Evolutionary conservation across 176 grass and related monocot species (phyloP).

Genomic region (Musa troglodytarum): DNA sequence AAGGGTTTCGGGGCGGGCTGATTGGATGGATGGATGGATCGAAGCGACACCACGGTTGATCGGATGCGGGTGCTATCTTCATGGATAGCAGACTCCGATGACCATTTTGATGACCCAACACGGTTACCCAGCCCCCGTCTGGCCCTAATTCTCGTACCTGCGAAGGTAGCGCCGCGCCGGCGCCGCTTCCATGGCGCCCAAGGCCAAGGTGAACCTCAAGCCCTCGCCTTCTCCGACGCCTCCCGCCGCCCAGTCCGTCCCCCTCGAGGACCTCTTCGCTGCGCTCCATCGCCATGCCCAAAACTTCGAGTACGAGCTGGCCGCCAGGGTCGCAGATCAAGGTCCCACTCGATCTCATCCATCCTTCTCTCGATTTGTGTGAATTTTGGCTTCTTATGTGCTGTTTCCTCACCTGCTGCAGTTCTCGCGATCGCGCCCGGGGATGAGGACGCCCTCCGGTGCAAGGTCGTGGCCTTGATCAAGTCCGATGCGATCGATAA

Average conservation of each 20-base stretch:
- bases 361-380: not conserved
- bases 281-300: slow-evolving; percentile 51
- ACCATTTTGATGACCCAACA: no score
- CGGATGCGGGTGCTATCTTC: no score
- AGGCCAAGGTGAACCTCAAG: slow-evolving; percentile 43
- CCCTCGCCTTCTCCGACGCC: slow-evolving; percentile 23
- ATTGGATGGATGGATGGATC: no score
- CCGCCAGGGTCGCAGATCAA: slow-evolving; percentile 77
- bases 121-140: slow-evolving; percentile 16
- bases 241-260: slow-evolving; percentile 25
- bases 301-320: slow-evolving; percentile 30
- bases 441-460: slow-evolving; percentile 77
- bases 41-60: no score
- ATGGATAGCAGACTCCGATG: no score
- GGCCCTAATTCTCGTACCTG: slow-evolving; percentile 19
- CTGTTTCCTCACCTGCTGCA: slow-evolving; percentile 12
- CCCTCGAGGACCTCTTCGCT: slow-evolving; percentile 69
- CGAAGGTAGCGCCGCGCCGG: slow-evolving; percentile 4
- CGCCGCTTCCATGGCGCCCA: slow-evolving; percentile 56
- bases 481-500: slow-evolving; percentile 56
- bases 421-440: slow-evolving; percentile 58
- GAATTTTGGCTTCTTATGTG: not conserved
- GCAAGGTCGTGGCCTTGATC: slow-evolving; percentile 82
- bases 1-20: no score
- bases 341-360: slow-evolving; percentile 23